Conservation (phyloP, 163 green algal genomes). For the Scenedesmus sp. region DNA sequence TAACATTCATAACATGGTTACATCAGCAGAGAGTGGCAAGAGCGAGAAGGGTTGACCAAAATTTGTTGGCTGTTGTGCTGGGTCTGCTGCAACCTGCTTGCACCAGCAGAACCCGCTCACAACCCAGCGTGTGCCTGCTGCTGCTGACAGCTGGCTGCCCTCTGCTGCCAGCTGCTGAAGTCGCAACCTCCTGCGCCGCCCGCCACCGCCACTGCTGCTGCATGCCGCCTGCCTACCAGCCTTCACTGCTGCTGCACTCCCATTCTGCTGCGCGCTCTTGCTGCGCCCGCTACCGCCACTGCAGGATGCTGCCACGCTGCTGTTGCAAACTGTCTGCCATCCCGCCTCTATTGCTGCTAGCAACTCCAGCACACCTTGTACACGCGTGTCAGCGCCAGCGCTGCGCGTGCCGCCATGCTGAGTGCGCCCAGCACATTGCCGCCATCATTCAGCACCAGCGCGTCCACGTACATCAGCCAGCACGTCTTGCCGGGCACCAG, state of each 20-base stretch:
- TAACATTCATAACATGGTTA: background rate
- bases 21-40: too few species aligned
- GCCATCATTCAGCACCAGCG: slow-evolving; percentile 85
- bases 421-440: slow-evolving; percentile 87
- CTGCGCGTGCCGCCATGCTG: slow-evolving; percentile 77
- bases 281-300: background rate
- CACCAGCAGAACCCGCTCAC: too few species aligned
- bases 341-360: background rate
- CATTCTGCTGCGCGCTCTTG: background rate
- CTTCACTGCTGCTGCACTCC: background rate
- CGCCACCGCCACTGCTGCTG: too few species aligned
- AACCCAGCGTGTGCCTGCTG: background rate
- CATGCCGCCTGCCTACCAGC: too few species aligned
- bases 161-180: too few species aligned
- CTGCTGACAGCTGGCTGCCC: too few species aligned
- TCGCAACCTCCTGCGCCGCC: too few species aligned
- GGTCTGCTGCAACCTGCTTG: too few species aligned
- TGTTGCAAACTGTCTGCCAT: background rate
- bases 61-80: too few species aligned
- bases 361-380: slow-evolving; percentile 63
- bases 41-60: too few species aligned
- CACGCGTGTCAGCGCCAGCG: slow-evolving; percentile 78
- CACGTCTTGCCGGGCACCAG: slow-evolving; percentile 83
- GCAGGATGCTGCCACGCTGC: background rate
- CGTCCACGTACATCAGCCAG: slow-evolving; percentile 90